Conservation (phyloP, 225 moss, liverwort and hornwort species). For the Straminergon stramineum region DNA sequence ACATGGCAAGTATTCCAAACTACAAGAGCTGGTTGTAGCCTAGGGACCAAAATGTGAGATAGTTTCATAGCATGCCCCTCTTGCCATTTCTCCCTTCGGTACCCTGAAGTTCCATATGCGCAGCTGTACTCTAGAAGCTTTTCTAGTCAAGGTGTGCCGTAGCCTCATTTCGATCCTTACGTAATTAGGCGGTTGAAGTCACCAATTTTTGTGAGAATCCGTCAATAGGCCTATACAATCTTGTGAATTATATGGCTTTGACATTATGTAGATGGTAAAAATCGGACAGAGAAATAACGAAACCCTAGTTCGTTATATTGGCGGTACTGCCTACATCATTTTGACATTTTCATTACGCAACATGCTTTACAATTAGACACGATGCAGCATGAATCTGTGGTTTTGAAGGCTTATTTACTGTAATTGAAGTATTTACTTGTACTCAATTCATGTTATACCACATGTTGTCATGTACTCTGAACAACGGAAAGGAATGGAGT, state of each 20-base stretch:
- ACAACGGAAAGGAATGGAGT: too few species aligned
- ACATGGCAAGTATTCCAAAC: not conserved
- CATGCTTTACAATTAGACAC: not conserved
- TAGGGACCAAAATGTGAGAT: not conserved
- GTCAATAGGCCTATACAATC: not conserved
- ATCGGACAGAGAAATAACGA: not conserved
- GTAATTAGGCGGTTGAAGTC: not conserved
- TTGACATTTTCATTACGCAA: not conserved
- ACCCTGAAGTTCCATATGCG: too few species aligned
- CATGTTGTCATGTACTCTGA: too few species aligned
- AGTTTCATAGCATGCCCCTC: not conserved
- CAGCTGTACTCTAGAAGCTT: too few species aligned
- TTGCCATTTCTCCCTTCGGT: not conserved
- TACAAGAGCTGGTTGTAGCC: not conserved
- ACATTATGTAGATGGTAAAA: not conserved
- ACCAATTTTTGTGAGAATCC: not conserved
- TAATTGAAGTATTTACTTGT: too few species aligned
- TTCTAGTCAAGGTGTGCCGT: too few species aligned
- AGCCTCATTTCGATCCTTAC: not conserved
- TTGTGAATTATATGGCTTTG: not conserved
- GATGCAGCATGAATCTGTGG: too few species aligned
- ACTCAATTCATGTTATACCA: too few species aligned
- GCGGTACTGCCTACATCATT: not conserved
- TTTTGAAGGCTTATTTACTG: too few species aligned
- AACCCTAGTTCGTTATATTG: not conserved